These are phyloP conservation scores for Sungouiella blattae DNA, from an alignment of 805 yeast genomes.

Conservation along the genomic window DNA sequence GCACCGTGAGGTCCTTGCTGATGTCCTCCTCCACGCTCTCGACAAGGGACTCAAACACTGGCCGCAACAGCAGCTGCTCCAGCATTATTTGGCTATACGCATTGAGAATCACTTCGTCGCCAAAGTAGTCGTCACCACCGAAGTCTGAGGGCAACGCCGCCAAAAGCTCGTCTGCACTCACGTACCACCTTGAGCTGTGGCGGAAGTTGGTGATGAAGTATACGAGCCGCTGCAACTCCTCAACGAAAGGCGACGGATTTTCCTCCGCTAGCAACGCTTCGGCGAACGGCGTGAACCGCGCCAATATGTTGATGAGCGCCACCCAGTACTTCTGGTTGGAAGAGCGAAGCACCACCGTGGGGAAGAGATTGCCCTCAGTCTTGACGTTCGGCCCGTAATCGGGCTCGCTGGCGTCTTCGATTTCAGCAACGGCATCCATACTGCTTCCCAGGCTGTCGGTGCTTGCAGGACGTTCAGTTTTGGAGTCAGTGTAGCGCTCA, in stretches of 20 bases:
- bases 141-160: constrained; percentile 17
- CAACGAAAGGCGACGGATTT: constrained; percentile 10
- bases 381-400: constrained; percentile 11
- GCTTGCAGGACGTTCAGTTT: neutral
- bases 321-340: constrained; percentile 26
- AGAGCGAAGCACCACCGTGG: constrained; percentile 7
- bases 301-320: constrained; percentile 37
- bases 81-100: constrained; percentile 15
- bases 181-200: constrained; percentile 15
- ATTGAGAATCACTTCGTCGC: constrained; percentile 20
- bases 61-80: constrained; percentile 11
- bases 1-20: constrained; percentile 20
- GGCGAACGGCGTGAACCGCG: constrained; percentile 33
- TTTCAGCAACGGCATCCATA: neutral
- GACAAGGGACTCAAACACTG: constrained; percentile 24
- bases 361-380: constrained; percentile 8
- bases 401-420: neutral
- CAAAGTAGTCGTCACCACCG: constrained; percentile 12
- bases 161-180: constrained; percentile 18
- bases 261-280: constrained; percentile 20
- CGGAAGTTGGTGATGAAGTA: constrained; percentile 13
- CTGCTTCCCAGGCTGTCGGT: neutral
- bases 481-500: neutral
- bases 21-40: constrained; percentile 25
- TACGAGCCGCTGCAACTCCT: constrained; percentile 21